Evolutionary conservation across 257 asterid species (phyloP).

Genomic region (Forsythia viridissima): DNA sequence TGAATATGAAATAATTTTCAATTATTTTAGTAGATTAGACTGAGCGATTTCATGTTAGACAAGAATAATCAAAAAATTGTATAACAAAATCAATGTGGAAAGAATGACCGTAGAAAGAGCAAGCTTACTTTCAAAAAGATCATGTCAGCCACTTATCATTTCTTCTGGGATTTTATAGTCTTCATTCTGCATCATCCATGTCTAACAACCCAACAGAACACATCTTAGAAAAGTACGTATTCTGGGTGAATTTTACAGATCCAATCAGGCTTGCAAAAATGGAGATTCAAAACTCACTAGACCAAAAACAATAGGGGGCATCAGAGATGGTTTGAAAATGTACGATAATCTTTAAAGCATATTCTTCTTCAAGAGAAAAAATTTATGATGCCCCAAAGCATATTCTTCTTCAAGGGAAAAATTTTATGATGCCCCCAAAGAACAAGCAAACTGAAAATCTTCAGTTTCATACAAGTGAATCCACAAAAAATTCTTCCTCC

Average conservation of each 20-base stretch:
- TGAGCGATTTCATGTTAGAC: too few relatives aligned
- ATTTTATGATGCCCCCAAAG: background rate
- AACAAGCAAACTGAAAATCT: slow-evolving; percentile 4
- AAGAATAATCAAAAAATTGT: background rate
- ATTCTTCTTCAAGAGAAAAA: background rate
- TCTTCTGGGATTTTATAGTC: background rate
- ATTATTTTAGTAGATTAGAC: too few relatives aligned
- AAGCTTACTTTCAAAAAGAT: background rate
- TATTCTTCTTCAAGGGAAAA: background rate
- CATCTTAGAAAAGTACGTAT: background rate
- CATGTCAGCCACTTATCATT: background rate
- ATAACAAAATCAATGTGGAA: background rate
- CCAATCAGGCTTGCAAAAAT: background rate
- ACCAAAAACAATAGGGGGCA: slow-evolving; percentile 3
- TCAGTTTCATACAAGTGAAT: slow-evolving; percentile 10
- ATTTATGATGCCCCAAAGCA: background rate
- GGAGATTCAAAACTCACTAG: background rate
- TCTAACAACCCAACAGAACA: background rate
- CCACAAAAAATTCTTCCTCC: slow-evolving; percentile 41
- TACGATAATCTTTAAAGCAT: background rate
- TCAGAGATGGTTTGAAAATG: background rate
- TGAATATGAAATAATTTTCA: too few relatives aligned
- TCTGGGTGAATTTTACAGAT: background rate
- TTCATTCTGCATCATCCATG: slow-evolving; percentile 11
- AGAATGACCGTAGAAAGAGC: background rate